A percentile compares a stretch with the other conserved stretches of the same genome.
Conservation (phyloP, 2,329 filamentous ascomycete genomes). For the Aspergillus transmontanensis region DNA sequence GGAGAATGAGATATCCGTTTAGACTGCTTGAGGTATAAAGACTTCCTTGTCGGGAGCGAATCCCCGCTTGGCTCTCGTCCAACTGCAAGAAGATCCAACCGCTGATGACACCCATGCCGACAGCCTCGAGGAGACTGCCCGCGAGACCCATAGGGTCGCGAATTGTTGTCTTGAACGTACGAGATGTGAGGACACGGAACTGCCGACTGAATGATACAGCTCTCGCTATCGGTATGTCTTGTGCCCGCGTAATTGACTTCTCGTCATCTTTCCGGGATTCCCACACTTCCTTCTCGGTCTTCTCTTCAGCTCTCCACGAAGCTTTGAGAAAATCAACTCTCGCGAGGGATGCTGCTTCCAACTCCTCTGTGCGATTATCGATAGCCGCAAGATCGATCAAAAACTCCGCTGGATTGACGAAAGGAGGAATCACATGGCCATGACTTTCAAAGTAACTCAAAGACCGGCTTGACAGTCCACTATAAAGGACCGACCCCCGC, state of each 20-base stretch:
- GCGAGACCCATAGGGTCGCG: slow-evolving; percentile 77
- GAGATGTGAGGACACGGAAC: slow-evolving; percentile 65
- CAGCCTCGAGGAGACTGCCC: slow-evolving; percentile 69
- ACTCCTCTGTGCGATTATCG: slow-evolving; percentile 69
- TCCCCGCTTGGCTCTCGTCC: slow-evolving; percentile 67
- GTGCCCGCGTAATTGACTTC: neutral
- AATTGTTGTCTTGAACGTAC: slow-evolving; percentile 71
- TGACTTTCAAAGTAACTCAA: slow-evolving; percentile 64
- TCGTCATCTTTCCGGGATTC: neutral
- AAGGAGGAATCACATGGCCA: slow-evolving; percentile 66
- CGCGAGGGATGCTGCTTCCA: slow-evolving; percentile 61
- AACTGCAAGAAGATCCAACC: slow-evolving; percentile 74
- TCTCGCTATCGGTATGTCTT: slow-evolving; percentile 25
- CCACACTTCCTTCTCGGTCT: slow-evolving; percentile 8
- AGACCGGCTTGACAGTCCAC: slow-evolving; percentile 61
- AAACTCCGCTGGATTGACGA: slow-evolving; percentile 78
- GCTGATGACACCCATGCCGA: slow-evolving; percentile 70
- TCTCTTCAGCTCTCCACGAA: slow-evolving; percentile 54
- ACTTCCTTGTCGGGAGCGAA: slow-evolving; percentile 72
- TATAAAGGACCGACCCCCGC: slow-evolving; percentile 68
- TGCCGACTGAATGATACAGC: slow-evolving; percentile 65
- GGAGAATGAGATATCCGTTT: slow-evolving; percentile 74
- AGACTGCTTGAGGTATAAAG: slow-evolving; percentile 72
- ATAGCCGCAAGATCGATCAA: slow-evolving; percentile 74
- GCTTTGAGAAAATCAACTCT: slow-evolving; percentile 64